Percentiles rank a stretch among this genome's conserved stretches.
Evolutionary conservation across 768 basidiomycete genomes (phyloP).

Genomic region (Cystoderma amianthinum): DNA sequence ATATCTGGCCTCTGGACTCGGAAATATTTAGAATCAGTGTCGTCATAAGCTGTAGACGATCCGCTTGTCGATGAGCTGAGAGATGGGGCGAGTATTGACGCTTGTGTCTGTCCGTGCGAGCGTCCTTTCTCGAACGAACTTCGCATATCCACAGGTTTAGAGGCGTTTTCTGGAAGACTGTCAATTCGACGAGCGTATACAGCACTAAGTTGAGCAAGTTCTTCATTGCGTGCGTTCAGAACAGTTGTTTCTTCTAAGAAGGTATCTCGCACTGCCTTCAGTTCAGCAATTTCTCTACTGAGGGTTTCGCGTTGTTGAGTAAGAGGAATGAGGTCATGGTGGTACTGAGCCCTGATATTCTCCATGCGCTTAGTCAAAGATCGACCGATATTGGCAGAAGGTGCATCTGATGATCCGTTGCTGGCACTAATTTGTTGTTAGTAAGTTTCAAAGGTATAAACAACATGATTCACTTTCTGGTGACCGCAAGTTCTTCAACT

Average conservation of each 20-base stretch:
- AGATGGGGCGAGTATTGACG: conserved; percentile 24
- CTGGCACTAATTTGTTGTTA: conserved; percentile 14
- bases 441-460: conserved; percentile 3
- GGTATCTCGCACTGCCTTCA: conserved; percentile 79
- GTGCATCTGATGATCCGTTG: conserved; percentile 23
- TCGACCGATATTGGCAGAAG: conserved; percentile 46
- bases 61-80: conserved; percentile 35
- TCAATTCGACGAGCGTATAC: conserved; percentile 82
- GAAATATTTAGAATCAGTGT: conserved; percentile 29
- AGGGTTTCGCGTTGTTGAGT: conserved; percentile 77
- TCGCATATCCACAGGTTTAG: conserved; percentile 17
- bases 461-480: conserved; percentile 51
- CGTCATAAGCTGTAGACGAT: conserved; percentile 45
- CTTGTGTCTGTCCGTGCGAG: conserved; percentile 18
- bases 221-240: conserved; percentile 87
- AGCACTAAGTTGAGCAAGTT: conserved; percentile 81
- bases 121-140: conserved; percentile 20
- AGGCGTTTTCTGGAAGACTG: conserved; percentile 26
- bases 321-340: conserved; percentile 79
- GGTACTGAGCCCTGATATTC: conserved; percentile 80
- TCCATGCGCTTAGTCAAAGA: conserved; percentile 84
- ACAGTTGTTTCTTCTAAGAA: conserved; percentile 90
- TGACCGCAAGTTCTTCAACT: conserved; percentile 80
- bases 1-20: conserved; percentile 38
- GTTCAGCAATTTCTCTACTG: conserved; percentile 75